Evolutionary conservation across 2,329 filamentous ascomycete species (phyloP).

Genomic region (Sarocladium strictum): DNA sequence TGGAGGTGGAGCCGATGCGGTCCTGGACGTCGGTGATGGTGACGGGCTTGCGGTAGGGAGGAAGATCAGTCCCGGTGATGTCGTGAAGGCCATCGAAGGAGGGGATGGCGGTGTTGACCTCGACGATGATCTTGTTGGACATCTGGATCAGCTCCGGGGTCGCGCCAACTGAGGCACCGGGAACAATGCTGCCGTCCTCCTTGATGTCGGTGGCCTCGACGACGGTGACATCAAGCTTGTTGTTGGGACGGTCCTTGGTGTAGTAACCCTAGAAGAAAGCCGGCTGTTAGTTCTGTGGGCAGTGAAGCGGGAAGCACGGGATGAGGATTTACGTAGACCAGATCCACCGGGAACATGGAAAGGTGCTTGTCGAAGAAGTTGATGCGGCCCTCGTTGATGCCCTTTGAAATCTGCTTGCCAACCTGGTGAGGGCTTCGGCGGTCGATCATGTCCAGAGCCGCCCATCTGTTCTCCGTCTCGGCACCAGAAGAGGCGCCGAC

Average conservation of each 20-base stretch:
- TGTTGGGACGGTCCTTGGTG: constrained; percentile 70
- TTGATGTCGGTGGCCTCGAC: constrained; percentile 84
- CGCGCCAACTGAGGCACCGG: constrained; percentile 78
- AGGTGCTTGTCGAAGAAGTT: constrained; percentile 93
- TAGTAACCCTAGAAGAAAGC: constrained; percentile 61
- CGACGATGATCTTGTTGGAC: constrained; percentile 89
- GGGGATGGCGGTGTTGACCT: constrained; percentile 82
- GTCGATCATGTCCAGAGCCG: constrained; percentile 84
- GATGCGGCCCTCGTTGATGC: constrained; percentile 83
- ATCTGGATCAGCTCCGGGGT: constrained; percentile 83
- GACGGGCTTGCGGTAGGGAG: constrained; percentile 76
- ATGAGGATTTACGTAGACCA: constrained; percentile 60
- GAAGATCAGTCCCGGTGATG: constrained; percentile 82
- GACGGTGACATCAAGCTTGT: constrained; percentile 74
- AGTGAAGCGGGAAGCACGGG: too few species aligned
- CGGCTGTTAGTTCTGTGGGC: background rate
- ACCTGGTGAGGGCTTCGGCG: constrained; percentile 80
- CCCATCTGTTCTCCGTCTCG: constrained; percentile 90
- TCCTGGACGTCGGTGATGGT: constrained; percentile 81
- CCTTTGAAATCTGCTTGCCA: constrained; percentile 83
- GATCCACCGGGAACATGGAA: constrained; percentile 84
- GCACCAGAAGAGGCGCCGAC: constrained; percentile 86
- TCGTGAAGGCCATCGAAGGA: constrained; percentile 86
- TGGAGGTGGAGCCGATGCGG: constrained; percentile 75
- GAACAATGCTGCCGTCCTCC: constrained; percentile 82